A percentile compares a stretch with the other conserved stretches of the same genome.
Evolutionary conservation across 208 protist species (phyloP).

Genomic region (Crithidia sp.): DNA sequence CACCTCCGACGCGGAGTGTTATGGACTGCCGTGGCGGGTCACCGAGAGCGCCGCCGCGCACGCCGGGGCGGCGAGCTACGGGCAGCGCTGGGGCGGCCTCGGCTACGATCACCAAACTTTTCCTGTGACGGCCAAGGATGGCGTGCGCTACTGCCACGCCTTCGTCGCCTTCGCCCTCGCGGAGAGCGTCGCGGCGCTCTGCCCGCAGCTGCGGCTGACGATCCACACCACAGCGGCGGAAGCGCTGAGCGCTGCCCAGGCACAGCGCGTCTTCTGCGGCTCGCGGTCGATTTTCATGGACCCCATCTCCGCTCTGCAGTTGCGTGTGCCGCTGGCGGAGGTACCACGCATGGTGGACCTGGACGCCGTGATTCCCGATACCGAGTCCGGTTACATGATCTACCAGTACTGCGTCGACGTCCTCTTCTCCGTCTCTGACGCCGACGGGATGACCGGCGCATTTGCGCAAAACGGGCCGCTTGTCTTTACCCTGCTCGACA

Average conservation of each 20-base stretch:
- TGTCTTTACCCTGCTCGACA: constrained; percentile 43
- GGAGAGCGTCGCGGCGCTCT: neutral
- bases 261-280: constrained; percentile 46
- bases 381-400: constrained; percentile 19
- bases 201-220: neutral
- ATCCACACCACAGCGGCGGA: neutral
- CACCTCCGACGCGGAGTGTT: constrained; percentile 9
- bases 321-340: constrained; percentile 41
- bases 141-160: constrained; percentile 20
- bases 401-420: constrained; percentile 62
- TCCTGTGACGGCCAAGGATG: neutral
- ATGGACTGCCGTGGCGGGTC: constrained; percentile 22
- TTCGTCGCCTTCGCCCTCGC: constrained; percentile 24
- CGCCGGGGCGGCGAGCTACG: neutral
- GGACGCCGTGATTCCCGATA: constrained; percentile 13
- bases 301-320: constrained; percentile 41
- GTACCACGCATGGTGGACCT: constrained; percentile 37
- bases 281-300: constrained; percentile 49
- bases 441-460: constrained; percentile 15
- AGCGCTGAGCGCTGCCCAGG: neutral
- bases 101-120: constrained; percentile 23
- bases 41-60: constrained; percentile 3
- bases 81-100: constrained; percentile 29
- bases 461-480: constrained; percentile 27
- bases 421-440: constrained; percentile 11